Percentiles rank a stretch among this genome's conserved stretches.
These are phyloP conservation scores for Leccinum incarnatum DNA, from an alignment of 768 basidiomycete genomes.

Conservation along the genomic window DNA sequence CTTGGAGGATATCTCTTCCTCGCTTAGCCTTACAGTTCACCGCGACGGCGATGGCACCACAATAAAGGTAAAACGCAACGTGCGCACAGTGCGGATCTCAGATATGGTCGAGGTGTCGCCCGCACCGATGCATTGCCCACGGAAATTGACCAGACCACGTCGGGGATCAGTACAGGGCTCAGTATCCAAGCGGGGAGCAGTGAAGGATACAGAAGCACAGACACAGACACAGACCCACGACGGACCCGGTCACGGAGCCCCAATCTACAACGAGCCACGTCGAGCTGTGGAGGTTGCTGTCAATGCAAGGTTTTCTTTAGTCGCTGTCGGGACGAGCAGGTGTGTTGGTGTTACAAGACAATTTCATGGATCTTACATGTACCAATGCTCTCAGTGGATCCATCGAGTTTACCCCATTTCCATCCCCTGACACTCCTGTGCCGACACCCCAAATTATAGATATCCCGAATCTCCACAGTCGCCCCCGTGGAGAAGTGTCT, in stretches of 20 bases:
- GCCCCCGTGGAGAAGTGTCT: slow-evolving; percentile 58
- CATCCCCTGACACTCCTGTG: slow-evolving; percentile 53
- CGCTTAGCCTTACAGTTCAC: slow-evolving; percentile 13
- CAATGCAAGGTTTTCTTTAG: slow-evolving; percentile 77
- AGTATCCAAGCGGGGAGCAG: background rate
- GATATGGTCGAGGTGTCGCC: slow-evolving; percentile 24
- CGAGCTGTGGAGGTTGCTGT: slow-evolving; percentile 64
- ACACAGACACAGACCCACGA: slow-evolving; percentile 22
- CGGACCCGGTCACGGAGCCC: slow-evolving; percentile 29
- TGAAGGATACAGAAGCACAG: background rate
- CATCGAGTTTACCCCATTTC: slow-evolving; percentile 67
- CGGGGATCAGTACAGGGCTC: background rate
- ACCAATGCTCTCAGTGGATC: slow-evolving; percentile 46
- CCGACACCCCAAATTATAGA: slow-evolving; percentile 62
- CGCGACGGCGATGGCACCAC: background rate
- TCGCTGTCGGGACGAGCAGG: slow-evolving; percentile 78
- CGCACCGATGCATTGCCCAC: slow-evolving; percentile 10
- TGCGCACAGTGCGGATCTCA: slow-evolving; percentile 26
- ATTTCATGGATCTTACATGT: background rate
- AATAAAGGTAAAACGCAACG: slow-evolving; percentile 14
- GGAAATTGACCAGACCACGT: slow-evolving; percentile 25
- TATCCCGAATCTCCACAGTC: slow-evolving; percentile 59
- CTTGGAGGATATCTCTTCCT: slow-evolving; percentile 23
- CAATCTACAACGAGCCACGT: slow-evolving; percentile 61
- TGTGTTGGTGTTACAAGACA: slow-evolving; percentile 24